Base-by-base conservation (phyloP, 1,139 yeast genomes). In the Pichia sp. region DNA sequence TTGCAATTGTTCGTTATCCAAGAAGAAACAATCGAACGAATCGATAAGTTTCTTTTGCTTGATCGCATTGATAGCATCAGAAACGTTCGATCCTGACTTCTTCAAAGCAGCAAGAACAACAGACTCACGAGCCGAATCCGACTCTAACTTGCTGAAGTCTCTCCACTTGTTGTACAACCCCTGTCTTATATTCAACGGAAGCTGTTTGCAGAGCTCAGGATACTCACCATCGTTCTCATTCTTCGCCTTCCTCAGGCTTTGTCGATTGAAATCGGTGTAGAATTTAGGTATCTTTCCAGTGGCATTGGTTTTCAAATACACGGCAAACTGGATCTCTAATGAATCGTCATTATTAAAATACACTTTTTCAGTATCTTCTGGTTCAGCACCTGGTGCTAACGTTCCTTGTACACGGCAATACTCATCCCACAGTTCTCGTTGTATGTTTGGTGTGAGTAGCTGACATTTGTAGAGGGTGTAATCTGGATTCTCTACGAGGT, bases 401-500 rank as follows among this genome's bases (percentile, higher is more conserved):
- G 15, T n/a, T 8, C 38, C 49, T n/a, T 9, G 19, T 8, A 40
- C 19, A 18, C 46, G 34, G 21, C 52, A 49, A 36, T 46, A 46
- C 14, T 45, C 50, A 28, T 49, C 52, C 46, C 50, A 49, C 11
- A 46, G 20, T 8, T 28, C 36, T 10, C 50, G 19, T 21, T 40
- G 40, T 12, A 15, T 24, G 2, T 15, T 18, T 5, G 45, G 38
- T 18, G 38, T 32, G 3, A 49, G 5, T 2, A n/a, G 27, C 8
- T 46, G 28, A 17, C 47, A 44, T 3, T 35, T 21, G 17, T 18
- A 14, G 3, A 36, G 31, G 4, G 45, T 34, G 56, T 69, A 78
- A 21, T 72, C 58, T 1, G 72, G 70, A 44, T 73, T 75, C 28
- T 64, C 53, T 1, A 70, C 57, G 2, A 79, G 54, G 37, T 66